A percentile compares a stretch with the other conserved stretches of the same genome.
Evolutionary conservation across 2,329 filamentous ascomycete genomes (phyloP).

Genomic region (Penicillium sp.): DNA sequence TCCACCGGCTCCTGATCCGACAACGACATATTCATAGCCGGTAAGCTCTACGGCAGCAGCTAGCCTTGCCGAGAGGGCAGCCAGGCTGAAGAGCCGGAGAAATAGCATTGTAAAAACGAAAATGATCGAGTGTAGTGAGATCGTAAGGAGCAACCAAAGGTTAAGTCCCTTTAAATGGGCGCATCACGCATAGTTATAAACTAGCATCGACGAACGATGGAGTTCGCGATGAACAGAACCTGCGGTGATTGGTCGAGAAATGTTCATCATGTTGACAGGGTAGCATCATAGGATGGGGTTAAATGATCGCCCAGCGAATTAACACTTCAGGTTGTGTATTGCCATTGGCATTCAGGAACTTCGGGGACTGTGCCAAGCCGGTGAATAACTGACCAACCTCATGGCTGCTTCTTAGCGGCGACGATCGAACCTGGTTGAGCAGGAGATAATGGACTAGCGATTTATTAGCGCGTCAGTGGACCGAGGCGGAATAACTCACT

Average conservation of each 20-base stretch:
- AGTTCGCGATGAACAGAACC: too few species aligned
- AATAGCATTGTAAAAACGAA: conserved; percentile 17
- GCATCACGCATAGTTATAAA: not conserved
- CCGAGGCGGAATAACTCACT: not conserved
- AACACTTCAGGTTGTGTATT: conserved; percentile 4
- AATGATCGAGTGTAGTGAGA: conserved; percentile 6
- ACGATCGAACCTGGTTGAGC: conserved; percentile 15
- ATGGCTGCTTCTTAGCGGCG: not conserved
- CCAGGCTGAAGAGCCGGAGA: conserved; percentile 18
- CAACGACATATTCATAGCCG: conserved; percentile 48
- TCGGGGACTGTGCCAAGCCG: not conserved
- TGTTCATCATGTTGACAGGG: not conserved
- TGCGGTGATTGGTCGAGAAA: not conserved
- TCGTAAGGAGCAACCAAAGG: not conserved
- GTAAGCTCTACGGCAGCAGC: conserved; percentile 33
- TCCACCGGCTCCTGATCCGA: conserved; percentile 47
- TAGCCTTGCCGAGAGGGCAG: conserved; percentile 22
- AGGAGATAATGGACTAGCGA: conserved; percentile 8
- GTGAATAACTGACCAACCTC: not conserved
- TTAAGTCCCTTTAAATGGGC: not conserved
- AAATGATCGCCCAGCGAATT: conserved; percentile 6
- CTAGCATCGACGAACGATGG: not conserved
- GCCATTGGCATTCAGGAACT: not conserved
- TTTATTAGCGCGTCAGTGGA: conserved; percentile 3
- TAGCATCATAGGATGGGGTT: not conserved